Conservation (phyloP, 2,329 filamentous ascomycete species). For the Aciculosporium take region DNA sequence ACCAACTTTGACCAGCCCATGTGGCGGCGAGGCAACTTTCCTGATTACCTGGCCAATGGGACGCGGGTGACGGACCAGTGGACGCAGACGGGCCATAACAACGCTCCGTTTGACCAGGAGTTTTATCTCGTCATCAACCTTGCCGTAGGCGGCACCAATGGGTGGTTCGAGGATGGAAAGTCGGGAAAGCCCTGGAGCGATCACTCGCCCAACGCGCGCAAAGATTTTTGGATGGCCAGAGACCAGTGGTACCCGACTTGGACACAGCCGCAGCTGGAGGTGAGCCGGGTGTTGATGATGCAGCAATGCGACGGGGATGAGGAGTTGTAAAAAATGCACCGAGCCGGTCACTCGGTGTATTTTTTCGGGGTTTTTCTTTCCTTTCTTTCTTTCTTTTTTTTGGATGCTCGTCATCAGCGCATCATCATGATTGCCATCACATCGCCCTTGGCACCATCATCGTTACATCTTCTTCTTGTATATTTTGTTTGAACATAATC, state of each 20-base stretch:
- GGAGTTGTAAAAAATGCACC: conserved; percentile 23
- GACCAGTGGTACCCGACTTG: conserved; percentile 57
- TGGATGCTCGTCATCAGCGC: too few relatives aligned
- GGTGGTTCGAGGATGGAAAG: conserved; percentile 66
- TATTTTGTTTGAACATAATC: too few relatives aligned
- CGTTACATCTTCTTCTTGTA: not conserved
- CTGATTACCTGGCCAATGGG: conserved; percentile 48
- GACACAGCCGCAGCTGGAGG: conserved; percentile 51
- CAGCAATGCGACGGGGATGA: conserved; percentile 53
- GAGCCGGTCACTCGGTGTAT: not conserved
- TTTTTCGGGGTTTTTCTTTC: not conserved
- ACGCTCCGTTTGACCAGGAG: conserved; percentile 60
- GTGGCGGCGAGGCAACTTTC: conserved; percentile 56
- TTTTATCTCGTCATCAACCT: conserved; percentile 69
- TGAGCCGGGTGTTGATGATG: conserved; percentile 58
- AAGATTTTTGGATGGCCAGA: conserved; percentile 62
- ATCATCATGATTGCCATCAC: too few relatives aligned
- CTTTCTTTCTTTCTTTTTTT: not conserved
- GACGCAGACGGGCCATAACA: conserved; percentile 42
- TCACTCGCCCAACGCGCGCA: conserved; percentile 46
- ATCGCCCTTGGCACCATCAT: too few relatives aligned
- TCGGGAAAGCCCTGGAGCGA: conserved; percentile 71
- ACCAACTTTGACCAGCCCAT: conserved; percentile 56
- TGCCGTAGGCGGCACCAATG: conserved; percentile 64
- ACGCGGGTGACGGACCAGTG: conserved; percentile 50